Evolutionary conservation across 2,329 filamentous ascomycete species (phyloP).

Genomic region (Clonostachys sp.): DNA sequence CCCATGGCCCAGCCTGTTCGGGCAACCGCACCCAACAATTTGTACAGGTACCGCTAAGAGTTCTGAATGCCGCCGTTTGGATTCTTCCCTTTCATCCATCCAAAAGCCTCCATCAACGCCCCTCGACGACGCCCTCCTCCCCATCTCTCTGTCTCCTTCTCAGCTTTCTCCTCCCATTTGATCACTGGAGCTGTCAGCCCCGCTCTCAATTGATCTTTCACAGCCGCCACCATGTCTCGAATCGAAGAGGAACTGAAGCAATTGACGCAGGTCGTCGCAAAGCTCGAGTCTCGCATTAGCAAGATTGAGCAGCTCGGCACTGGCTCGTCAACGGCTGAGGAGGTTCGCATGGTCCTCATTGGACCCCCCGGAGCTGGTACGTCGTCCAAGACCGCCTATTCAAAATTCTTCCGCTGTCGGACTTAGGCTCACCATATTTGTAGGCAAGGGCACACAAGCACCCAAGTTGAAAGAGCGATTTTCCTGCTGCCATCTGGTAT

Average conservation of each 20-base stretch:
- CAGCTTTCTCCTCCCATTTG: not conserved
- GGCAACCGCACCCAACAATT: constrained; percentile 1
- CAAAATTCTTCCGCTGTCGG: constrained; percentile 3
- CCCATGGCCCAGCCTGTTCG: not conserved
- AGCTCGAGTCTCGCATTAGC: constrained; percentile 82
- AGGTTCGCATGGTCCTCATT: constrained; percentile 95
- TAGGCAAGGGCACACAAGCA: constrained; percentile 98
- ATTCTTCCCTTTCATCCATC: not conserved
- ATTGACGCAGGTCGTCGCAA: constrained; percentile 78
- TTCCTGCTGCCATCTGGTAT: constrained; percentile 92
- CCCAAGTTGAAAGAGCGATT: constrained; percentile 98
- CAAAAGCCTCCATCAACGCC: not conserved
- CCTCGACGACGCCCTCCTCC: not conserved
- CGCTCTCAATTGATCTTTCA: constrained; percentile 1
- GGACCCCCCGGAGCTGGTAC: constrained; percentile 94
- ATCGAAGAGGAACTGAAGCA: constrained; percentile 80
- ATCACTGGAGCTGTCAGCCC: not conserved
- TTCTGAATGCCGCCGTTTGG: not conserved
- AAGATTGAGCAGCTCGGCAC: constrained; percentile 74
- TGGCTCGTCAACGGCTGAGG: constrained; percentile 47
- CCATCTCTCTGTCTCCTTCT: constrained; percentile 1
- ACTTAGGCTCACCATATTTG: constrained; percentile 3
- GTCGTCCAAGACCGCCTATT: constrained; percentile 22
- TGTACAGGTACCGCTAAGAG: not conserved
- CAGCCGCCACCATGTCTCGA: constrained; percentile 69